These are phyloP conservation scores for Pythium myriotylum DNA, from an alignment of 352 stramenopile species.

Conservation along the genomic window DNA sequence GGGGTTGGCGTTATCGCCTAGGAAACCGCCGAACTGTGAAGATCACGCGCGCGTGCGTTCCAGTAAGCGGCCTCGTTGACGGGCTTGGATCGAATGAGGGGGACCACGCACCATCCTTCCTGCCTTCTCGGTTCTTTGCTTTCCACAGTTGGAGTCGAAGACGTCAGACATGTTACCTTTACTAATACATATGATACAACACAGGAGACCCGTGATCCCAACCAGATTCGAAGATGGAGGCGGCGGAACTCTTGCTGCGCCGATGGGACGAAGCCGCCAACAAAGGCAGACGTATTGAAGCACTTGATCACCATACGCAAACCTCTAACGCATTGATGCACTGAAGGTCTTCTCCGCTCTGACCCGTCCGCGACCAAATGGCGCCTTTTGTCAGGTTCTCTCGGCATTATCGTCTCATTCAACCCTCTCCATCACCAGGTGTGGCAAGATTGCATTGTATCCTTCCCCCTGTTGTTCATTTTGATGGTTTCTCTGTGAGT, in stretches of 20 bases:
- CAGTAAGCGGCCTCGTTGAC: too few species aligned
- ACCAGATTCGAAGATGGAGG: neutral
- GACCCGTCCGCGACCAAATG: slow-evolving; percentile 1
- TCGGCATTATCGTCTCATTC: slow-evolving; percentile 22
- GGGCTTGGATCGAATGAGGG: too few species aligned
- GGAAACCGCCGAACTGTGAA: slow-evolving; percentile 69
- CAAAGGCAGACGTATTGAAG: neutral
- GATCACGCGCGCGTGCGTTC: neutral
- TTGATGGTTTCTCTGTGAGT: neutral
- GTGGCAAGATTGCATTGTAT: neutral
- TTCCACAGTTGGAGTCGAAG: slow-evolving; percentile 16
- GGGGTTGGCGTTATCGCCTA: slow-evolving; percentile 70
- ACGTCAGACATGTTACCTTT: slow-evolving; percentile 5
- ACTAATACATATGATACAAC: slow-evolving; percentile 8
- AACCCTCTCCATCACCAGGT: slow-evolving; percentile 26
- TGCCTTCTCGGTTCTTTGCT: slow-evolving; percentile 14
- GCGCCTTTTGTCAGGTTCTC: slow-evolving; percentile 10
- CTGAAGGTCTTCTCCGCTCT: slow-evolving; percentile 23
- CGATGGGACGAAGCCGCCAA: slow-evolving; percentile 23
- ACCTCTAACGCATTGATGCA: neutral
- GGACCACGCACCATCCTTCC: slow-evolving; percentile 21
- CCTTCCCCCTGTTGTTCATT: too few species aligned
- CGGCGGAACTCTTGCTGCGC: neutral
- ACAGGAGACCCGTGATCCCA: slow-evolving; percentile 4
- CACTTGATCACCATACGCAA: neutral